These are phyloP conservation scores for Penicillium freii DNA, from an alignment of 2,329 filamentous ascomycete genomes.

Conservation along the genomic window DNA sequence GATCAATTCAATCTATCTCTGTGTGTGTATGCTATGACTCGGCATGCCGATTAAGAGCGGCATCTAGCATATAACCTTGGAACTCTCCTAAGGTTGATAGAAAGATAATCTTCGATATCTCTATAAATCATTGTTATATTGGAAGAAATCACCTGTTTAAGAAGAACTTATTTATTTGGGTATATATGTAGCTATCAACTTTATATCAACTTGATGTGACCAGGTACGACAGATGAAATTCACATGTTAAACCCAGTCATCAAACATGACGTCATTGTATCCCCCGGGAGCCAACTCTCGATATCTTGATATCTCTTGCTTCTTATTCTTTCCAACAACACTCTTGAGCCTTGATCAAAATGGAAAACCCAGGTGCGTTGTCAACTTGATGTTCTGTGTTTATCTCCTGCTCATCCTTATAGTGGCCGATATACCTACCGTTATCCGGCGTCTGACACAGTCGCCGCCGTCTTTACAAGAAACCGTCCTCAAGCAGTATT, in stretches of 20 bases:
- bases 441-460: slow-evolving; percentile 69
- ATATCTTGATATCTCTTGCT: neutral
- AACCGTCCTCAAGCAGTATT: slow-evolving; percentile 67
- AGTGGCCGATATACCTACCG: slow-evolving; percentile 59
- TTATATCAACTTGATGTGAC: no score
- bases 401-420: neutral
- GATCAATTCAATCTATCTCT: neutral
- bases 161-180: no score
- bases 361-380: slow-evolving; percentile 18
- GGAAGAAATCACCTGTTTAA: neutral
- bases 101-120: no score
- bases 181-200: neutral
- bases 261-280: slow-evolving; percentile 18
- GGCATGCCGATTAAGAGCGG: neutral
- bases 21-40: neutral
- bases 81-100: no score
- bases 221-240: neutral
- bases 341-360: neutral
- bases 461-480: slow-evolving; percentile 65
- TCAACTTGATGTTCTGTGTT: neutral
- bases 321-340: neutral
- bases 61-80: neutral
- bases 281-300: neutral
- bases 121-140: neutral
- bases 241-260: slow-evolving; percentile 7